phyloP scores from a whole-genome alignment of 495 filamentous ascomycete species.

The Durotheca rogersii region DNA sequence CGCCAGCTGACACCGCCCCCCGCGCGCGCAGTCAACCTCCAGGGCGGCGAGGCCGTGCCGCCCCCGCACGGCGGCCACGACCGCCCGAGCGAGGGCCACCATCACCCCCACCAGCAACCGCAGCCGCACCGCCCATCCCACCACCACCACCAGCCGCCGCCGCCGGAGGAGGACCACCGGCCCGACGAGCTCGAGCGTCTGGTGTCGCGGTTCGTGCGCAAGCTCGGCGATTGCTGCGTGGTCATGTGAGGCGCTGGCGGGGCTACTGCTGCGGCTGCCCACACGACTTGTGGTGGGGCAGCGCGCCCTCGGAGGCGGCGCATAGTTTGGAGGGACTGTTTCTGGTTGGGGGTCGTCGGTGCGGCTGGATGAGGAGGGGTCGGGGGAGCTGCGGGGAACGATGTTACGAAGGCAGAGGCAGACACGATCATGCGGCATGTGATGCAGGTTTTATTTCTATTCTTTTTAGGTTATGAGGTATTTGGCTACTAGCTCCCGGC shows the following conservation, averaged over 20 bases:
- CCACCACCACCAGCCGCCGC: constrained; percentile 34
- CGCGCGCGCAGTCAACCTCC: constrained; percentile 35
- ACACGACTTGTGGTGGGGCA: no score
- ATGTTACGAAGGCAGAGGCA: no score
- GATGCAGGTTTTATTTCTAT: no score
- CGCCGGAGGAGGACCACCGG: constrained; percentile 46
- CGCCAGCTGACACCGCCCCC: neutral
- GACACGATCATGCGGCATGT: no score
- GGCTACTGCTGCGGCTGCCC: no score
- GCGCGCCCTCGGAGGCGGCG: no score
- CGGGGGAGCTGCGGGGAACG: no score
- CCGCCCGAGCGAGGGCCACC: constrained; percentile 28
- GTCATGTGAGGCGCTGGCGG: constrained; percentile 66
- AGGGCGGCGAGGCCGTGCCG: constrained; percentile 45
- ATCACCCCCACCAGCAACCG: constrained; percentile 35
- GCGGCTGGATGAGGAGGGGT: no score
- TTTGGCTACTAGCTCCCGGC: no score
- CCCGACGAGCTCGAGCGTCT: constrained; percentile 65
- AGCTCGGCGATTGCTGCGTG: constrained; percentile 68
- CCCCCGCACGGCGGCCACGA: constrained; percentile 46
- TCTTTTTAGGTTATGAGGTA: no score
- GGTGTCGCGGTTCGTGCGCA: constrained; percentile 62
- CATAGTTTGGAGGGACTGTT: no score
- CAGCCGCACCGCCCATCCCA: constrained; percentile 12
- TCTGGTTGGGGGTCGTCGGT: no score